These are phyloP conservation scores for Fennellomyces sp. DNA, from an alignment of 371 early-diverging fungal genomes.

Conservation along the genomic window DNA sequence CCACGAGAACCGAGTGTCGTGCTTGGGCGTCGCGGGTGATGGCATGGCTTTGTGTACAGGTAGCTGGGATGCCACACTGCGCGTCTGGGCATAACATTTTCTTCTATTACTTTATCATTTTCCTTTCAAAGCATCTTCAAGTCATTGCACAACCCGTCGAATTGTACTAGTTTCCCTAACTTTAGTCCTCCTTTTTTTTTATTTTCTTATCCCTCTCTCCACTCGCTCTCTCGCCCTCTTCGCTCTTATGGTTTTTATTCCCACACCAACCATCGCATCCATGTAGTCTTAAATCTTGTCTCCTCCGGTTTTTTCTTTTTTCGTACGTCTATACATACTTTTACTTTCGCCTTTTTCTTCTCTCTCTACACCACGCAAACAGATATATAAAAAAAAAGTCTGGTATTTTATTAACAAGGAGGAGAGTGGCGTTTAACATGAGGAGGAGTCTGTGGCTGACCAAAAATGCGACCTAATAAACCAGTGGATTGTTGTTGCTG, in stretches of 20 bases:
- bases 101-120: not conserved
- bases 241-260: not conserved
- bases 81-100: slow-evolving; percentile 58
- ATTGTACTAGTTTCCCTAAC: not conserved
- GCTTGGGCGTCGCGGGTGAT: slow-evolving; percentile 93
- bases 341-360: too few species aligned
- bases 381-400: not conserved
- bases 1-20: slow-evolving; percentile 96
- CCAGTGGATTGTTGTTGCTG: not conserved
- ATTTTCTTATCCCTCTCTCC: not conserved
- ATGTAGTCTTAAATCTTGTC: too few species aligned
- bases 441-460: not conserved
- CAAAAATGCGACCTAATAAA: not conserved
- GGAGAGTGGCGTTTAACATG: not conserved
- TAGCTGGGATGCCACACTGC: slow-evolving; percentile 94
- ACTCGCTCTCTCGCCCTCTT: not conserved
- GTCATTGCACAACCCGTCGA: not conserved
- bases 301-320: too few species aligned
- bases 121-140: not conserved
- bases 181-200: not conserved
- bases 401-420: not conserved
- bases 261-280: too few species aligned
- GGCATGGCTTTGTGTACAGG: slow-evolving; percentile 98
- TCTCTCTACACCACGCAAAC: too few species aligned
- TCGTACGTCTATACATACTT: too few species aligned